Conservation (phyloP, 2,329 filamentous ascomycete genomes). For the Calonectria fujianensis region DNA sequence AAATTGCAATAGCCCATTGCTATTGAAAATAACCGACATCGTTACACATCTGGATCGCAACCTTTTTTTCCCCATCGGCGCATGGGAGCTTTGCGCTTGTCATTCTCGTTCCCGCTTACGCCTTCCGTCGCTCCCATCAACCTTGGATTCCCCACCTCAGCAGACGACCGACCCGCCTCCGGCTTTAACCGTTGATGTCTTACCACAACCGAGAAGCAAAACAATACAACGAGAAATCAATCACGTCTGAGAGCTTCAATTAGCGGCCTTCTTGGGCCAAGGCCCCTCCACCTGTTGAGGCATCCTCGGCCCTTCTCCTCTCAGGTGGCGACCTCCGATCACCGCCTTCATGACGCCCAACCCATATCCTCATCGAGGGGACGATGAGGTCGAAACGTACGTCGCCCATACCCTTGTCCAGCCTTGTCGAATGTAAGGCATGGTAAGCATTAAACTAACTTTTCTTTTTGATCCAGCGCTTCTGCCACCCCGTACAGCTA, state of each 20-base stretch:
- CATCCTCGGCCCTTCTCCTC: conserved; percentile 25
- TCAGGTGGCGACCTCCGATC: conserved; percentile 27
- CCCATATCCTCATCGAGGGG: conserved; percentile 51
- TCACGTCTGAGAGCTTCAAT: conserved; percentile 9
- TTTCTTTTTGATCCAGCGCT: conserved; percentile 48
- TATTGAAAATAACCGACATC: neutral
- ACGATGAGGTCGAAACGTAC: conserved; percentile 56
- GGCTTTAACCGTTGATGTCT: conserved; percentile 36
- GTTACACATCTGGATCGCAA: neutral
- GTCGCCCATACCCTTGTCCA: conserved; percentile 16
- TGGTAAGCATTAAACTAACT: conserved; percentile 43
- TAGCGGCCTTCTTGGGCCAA: conserved; percentile 18
- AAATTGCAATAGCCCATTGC: neutral
- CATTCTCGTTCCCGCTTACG: conserved; percentile 25
- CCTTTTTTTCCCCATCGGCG: neutral
- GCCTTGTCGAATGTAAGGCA: neutral
- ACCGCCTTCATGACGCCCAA: conserved; percentile 35
- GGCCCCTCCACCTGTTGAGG: conserved; percentile 21
- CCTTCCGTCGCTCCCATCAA: conserved; percentile 24
- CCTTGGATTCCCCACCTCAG: conserved; percentile 44
- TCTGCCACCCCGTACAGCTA: conserved; percentile 56
- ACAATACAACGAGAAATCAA: neutral
- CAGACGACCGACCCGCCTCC: conserved; percentile 34
- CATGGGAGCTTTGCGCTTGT: conserved; percentile 24
- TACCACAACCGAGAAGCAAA: conserved; percentile 12